Evolutionary conservation across 2,329 filamentous ascomycete species (phyloP), one percentile per base, ranked within the genome.

Genomic region (Trichoderma koningii): DNA sequence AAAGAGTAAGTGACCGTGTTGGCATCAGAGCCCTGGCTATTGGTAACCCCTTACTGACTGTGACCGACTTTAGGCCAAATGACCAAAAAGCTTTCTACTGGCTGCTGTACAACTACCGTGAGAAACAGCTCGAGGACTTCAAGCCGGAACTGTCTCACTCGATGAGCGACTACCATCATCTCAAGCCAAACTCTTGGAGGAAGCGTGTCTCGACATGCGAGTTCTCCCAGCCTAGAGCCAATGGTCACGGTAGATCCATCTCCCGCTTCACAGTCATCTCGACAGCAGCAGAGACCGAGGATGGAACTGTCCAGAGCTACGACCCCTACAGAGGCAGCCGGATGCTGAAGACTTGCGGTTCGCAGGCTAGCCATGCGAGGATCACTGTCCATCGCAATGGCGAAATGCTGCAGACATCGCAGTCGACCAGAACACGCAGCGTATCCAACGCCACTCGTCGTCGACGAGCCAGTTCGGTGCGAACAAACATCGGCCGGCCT

Each of bases 51-150:
- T 38, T 45, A 26, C 47, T 57, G 23, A 44, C 69, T 68, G 76
- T 66, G 47, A 67, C 50, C 55, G 10, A 17, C 30, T 41, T n/a
- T 38, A 94, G 90, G 68, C 82, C 86, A 5, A 98, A 96, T 69
- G 92, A 97, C 63, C 93, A 97, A 74, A 96, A 97, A 73, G 84
- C 94, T 69, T 97, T 98, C 76, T 99, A 98, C 76, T 90, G 88
- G 77, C 85, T 96, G 21, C 83, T 99, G 7, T 79, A 89, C 69
- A 90, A 89, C 75, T 96, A 97, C 75, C 86, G 91, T 51, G 88
- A 96, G 68, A 88, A 92, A 68, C 89, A 95, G 70, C 77, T 96
- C 1, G 93, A 98, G 74, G 91, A 97, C 73, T 98, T 95, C 73
- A 89, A 89, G 66, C 87, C 88, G 34, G 85, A 90, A 23, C 80